Percentiles rank a stretch among this genome's conserved stretches.
Evolutionary conservation across 805 yeast species (phyloP).

Genomic region (Metschnikowia dekortorum): DNA sequence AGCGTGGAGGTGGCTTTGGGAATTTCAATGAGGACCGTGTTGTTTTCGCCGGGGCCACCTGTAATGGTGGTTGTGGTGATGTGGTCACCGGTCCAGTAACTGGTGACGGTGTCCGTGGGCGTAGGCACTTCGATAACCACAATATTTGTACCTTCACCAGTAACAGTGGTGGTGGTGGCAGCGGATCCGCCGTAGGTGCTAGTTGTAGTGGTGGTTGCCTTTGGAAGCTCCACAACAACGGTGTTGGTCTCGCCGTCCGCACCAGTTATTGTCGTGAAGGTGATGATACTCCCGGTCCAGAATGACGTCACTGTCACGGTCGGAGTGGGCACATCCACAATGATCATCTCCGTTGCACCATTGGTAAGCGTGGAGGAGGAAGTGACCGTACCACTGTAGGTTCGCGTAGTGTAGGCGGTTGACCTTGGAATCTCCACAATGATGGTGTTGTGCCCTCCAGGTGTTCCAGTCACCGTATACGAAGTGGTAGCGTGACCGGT

Average conservation of each 20-base stretch:
- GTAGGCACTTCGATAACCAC: constrained; percentile 11
- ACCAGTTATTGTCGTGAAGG: constrained; percentile 7
- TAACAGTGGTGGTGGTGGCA: neutral
- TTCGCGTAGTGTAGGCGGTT: constrained; percentile 10
- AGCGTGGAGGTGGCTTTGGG: constrained; percentile 4
- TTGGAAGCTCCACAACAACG: constrained; percentile 13
- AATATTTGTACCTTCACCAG: constrained; percentile 1
- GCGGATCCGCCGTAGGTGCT: no score
- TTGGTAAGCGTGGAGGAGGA: constrained; percentile 1
- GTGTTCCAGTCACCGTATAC: neutral
- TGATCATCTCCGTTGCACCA: constrained; percentile 2
- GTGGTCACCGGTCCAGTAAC: neutral
- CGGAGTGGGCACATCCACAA: constrained; percentile 13
- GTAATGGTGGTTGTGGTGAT: constrained; percentile 1
- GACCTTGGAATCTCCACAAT: constrained; percentile 18
- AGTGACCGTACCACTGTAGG: constrained; percentile 14
- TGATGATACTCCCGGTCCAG: constrained; percentile 8
- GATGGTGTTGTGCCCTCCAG: constrained; percentile 5
- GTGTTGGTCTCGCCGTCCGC: constrained; percentile 16
- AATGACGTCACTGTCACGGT: constrained; percentile 8
- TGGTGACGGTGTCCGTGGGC: constrained; percentile 7
- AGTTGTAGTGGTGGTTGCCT: constrained; percentile 6
- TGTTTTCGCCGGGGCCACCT: neutral
- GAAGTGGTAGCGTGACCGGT: neutral
- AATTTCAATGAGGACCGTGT: constrained; percentile 16